Percentiles rank a stretch among this genome's conserved stretches.
Evolutionary conservation across 1,284 basidiomycete genomes (phyloP).

Genomic region (Mycena sp.): DNA sequence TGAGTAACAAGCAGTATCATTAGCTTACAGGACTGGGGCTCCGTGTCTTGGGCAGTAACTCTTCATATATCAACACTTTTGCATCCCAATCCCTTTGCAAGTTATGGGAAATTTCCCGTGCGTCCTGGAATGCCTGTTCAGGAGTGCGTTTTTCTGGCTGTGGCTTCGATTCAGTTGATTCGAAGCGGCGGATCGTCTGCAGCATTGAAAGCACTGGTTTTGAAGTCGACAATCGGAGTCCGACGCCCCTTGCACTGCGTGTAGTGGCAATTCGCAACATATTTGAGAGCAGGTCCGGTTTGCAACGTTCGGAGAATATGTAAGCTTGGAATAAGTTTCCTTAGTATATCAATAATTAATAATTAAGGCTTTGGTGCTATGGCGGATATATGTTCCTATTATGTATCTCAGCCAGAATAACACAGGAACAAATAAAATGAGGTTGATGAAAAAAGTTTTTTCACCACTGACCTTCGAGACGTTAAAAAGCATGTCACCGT

Average conservation of each 20-base stretch:
- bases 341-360: no score
- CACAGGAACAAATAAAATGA: background rate
- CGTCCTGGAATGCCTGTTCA: conserved; percentile 45
- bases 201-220: conserved; percentile 9
- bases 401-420: background rate
- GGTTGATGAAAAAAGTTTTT: background rate
- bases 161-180: conserved; percentile 46
- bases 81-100: conserved; percentile 76
- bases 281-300: conserved; percentile 7
- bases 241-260: conserved; percentile 32
- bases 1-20: conserved; percentile 3
- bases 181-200: conserved; percentile 43
- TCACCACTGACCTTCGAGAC: background rate
- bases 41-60: conserved; percentile 77
- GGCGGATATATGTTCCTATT: no score
- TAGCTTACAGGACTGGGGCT: conserved; percentile 80
- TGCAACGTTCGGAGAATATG: background rate
- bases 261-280: conserved; percentile 45
- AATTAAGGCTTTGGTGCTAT: no score
- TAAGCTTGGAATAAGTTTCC: no score
- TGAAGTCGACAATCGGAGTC: background rate
- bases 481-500: conserved; percentile 3
- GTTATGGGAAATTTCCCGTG: conserved; percentile 54
- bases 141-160: conserved; percentile 36
- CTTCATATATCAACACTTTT: conserved; percentile 79